Evolutionary conservation across 768 basidiomycete genomes (phyloP).

Genomic region (Termitomyces sp.): DNA sequence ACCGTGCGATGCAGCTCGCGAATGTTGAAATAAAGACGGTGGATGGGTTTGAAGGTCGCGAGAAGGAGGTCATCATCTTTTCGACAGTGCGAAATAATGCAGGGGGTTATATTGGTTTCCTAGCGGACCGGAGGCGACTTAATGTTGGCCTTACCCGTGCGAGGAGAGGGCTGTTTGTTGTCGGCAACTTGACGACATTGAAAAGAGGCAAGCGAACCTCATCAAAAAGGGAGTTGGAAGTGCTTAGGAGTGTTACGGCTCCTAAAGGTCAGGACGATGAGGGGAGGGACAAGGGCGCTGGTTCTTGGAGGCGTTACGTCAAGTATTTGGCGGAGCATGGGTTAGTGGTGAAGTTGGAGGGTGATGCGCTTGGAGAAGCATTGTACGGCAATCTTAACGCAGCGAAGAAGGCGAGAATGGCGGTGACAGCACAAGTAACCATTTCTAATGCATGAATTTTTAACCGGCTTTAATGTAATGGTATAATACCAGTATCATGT

Average conservation of each 20-base stretch:
- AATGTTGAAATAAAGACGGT: slow-evolving; percentile 88
- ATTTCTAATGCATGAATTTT: background rate
- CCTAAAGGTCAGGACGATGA: slow-evolving; percentile 1
- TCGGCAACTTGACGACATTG: slow-evolving; percentile 71
- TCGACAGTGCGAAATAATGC: slow-evolving; percentile 86
- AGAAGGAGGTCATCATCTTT: slow-evolving; percentile 91
- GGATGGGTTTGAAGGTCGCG: slow-evolving; percentile 91
- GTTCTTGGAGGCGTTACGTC: slow-evolving; percentile 60
- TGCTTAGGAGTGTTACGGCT: background rate
- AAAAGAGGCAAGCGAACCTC: slow-evolving; percentile 36
- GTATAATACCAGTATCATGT: background rate
- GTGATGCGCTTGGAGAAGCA: slow-evolving; percentile 38
- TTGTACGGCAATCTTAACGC: slow-evolving; percentile 35
- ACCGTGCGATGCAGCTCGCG: slow-evolving; percentile 59
- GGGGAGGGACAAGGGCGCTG: slow-evolving; percentile 38
- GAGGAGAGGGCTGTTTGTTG: slow-evolving; percentile 77
- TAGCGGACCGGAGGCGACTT: slow-evolving; percentile 79
- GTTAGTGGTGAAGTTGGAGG: slow-evolving; percentile 46
- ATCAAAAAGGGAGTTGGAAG: slow-evolving; percentile 16
- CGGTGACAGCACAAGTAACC: background rate
- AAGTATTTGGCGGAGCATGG: slow-evolving; percentile 48
- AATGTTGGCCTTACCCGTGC: slow-evolving; percentile 93
- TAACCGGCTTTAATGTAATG: background rate
- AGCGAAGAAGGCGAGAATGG: slow-evolving; percentile 8
- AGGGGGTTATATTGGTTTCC: slow-evolving; percentile 78